These are phyloP conservation scores for Suillus discolor DNA, from an alignment of 768 basidiomycete genomes.

Conservation along the genomic window DNA sequence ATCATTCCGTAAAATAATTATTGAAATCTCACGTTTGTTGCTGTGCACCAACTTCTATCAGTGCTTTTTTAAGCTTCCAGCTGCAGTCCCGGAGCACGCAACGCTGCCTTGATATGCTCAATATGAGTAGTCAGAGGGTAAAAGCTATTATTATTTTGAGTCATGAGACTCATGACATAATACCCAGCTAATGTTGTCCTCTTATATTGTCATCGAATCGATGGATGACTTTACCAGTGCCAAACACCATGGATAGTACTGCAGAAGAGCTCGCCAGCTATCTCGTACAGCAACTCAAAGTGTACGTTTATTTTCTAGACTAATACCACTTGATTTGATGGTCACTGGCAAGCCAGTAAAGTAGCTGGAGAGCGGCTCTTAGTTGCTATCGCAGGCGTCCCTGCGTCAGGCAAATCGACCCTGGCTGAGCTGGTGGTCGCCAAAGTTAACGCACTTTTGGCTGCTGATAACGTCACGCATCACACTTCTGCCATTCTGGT, in stretches of 20 bases:
- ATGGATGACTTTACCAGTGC: neutral
- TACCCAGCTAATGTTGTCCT: neutral
- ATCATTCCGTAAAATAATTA: neutral
- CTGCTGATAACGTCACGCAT: conserved; percentile 13
- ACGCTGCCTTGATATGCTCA: neutral
- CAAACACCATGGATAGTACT: conserved; percentile 40
- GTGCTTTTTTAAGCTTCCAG: too few relatives aligned
- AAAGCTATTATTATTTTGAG: neutral
- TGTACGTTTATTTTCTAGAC: conserved; percentile 34
- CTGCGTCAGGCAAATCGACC: conserved; percentile 88
- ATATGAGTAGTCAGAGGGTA: neutral
- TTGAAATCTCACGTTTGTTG: neutral
- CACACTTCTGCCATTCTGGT: conserved; percentile 57
- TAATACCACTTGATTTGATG: conserved; percentile 22
- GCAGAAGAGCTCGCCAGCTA: conserved; percentile 41
- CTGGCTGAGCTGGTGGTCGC: conserved; percentile 62
- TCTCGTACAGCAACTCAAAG: conserved; percentile 39
- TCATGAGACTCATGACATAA: conserved; percentile 1
- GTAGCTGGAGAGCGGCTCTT: conserved; percentile 48
- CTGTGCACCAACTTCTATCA: neutral
- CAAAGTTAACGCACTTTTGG: conserved; percentile 49
- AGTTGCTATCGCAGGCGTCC: conserved; percentile 75
- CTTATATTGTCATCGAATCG: too few relatives aligned
- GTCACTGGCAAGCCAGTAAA: neutral
- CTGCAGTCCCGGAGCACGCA: too few relatives aligned